Base-by-base conservation (phyloP, 345 rosid species). In the Nasturtium officinale region DNA sequence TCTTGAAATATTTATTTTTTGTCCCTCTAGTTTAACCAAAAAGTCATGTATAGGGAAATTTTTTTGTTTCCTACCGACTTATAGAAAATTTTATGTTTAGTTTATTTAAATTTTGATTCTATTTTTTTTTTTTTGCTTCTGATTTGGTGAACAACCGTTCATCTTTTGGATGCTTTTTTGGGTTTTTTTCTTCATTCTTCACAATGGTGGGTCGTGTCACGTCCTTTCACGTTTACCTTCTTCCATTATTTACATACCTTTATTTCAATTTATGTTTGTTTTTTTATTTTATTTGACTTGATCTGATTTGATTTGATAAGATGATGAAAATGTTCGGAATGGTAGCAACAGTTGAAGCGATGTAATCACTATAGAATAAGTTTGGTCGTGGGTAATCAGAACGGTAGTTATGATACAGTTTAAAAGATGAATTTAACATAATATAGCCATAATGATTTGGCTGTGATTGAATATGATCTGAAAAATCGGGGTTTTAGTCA, bases 121-220 rank as follows among this genome's bases (percentile, higher is more conserved):
- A 13, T 29, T 30, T 29, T 29, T 21, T 40, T 9, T 48, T 2
- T 16, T 42, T 9, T 48, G 73, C 47, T 50, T 21, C 47, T 38
- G 37, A 60, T 67, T 60, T 72, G 80, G 85, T 70, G 73, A 75
- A 82, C 88, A 78, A 80, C 81, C 75, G 76, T 74, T 76, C 55
- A 78, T 81, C 65, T 61, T 76, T 79, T 61, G 52, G 65, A 38
- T 74, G 65, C 71, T 78, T 78, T 84, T 74, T 35, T 11, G 45
- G 45, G 33, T 21, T 16, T 30, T 82, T 78, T 76, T 82, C 62
- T 54, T 71, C 65, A 32, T 67, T 74, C 66, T 63, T 63, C 46
- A 57, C 50, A 17, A 57, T 57, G 72, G 81, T 81, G 84, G 86
- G 84, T 63, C 79, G 15, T 37, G 17, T 69, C 72, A 64, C 37